A percentile compares a stretch with the other conserved stretches of the same genome.
These are phyloP conservation scores for Nemophila menziesii DNA, from an alignment of 257 asterid genomes.

Conservation along the genomic window DNA sequence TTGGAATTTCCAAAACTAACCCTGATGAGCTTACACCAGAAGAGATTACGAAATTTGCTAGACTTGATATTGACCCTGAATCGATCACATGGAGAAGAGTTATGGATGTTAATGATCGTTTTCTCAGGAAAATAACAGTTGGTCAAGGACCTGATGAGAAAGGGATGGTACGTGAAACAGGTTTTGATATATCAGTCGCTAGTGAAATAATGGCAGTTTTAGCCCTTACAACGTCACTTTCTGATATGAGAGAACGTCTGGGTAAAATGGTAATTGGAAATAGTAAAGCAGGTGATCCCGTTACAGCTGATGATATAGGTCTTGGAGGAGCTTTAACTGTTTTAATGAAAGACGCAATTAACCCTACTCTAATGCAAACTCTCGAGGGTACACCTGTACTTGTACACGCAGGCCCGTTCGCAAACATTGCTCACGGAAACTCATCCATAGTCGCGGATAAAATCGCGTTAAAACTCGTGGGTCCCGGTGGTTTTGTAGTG, in stretches of 20 bases:
- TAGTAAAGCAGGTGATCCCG: slow-evolving; percentile 87
- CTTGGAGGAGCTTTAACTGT: slow-evolving; percentile 95
- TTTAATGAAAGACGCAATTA: slow-evolving; percentile 89
- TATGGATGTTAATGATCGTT: slow-evolving; percentile 91
- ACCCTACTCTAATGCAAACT: slow-evolving; percentile 94
- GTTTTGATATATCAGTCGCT: slow-evolving; percentile 89
- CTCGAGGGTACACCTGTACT: slow-evolving; percentile 95
- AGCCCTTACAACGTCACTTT: slow-evolving; percentile 80
- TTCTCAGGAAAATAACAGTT: slow-evolving; percentile 72
- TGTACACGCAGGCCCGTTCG: slow-evolving; percentile 95
- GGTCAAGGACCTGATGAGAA: slow-evolving; percentile 99
- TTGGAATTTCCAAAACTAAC: slow-evolving; percentile 63
- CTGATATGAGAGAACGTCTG: slow-evolving; percentile 93
- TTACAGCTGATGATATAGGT: slow-evolving; percentile 95
- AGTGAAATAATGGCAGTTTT: slow-evolving; percentile 98
- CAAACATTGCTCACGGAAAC: slow-evolving; percentile 95
- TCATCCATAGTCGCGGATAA: slow-evolving; percentile 91
- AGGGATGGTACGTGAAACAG: slow-evolving; percentile 94
- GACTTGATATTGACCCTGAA: slow-evolving; percentile 82
- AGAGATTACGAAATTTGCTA: slow-evolving; percentile 69
- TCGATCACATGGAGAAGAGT: slow-evolving; percentile 97
- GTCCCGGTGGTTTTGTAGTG: slow-evolving; percentile 86
- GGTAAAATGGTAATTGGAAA: slow-evolving; percentile 97
- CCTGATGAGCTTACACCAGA: slow-evolving; percentile 89
- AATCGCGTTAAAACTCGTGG: slow-evolving; percentile 85